Evolutionary conservation across 805 yeast species (phyloP).

Genomic region (Barnettozyma vustinii): DNA sequence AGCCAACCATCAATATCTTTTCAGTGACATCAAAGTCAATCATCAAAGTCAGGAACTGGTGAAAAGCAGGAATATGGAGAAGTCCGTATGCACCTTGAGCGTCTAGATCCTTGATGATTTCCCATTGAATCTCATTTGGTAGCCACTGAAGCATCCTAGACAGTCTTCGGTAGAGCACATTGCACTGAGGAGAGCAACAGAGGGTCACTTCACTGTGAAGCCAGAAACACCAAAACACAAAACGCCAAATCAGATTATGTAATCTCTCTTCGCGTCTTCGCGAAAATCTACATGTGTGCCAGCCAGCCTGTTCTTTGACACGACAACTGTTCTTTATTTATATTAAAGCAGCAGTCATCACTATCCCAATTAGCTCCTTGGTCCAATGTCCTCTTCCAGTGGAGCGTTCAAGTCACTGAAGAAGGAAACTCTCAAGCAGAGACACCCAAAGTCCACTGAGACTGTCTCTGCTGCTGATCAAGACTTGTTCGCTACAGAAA

Average conservation of each 20-base stretch:
- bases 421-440: not conserved
- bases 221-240: no score
- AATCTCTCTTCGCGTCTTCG: not conserved
- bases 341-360: not conserved
- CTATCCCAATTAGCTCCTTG: not conserved
- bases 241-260: not conserved
- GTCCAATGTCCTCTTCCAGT: not conserved
- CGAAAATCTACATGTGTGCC: not conserved
- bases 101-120: not conserved
- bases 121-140: not conserved
- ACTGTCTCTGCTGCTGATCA: not conserved
- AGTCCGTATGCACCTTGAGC: not conserved
- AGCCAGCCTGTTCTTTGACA: not conserved
- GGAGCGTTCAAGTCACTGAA: not conserved
- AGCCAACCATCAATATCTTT: not conserved
- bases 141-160: not conserved
- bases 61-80: not conserved
- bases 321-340: not conserved
- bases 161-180: not conserved
- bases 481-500: not conserved
- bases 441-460: not conserved
- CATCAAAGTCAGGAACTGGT: not conserved
- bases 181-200: no score
- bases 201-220: no score
- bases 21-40: not conserved